Evolutionary conservation across 2,329 filamentous ascomycete species (phyloP), one percentile per base, ranked within the genome.

Genomic region (Xylaria sp.): DNA sequence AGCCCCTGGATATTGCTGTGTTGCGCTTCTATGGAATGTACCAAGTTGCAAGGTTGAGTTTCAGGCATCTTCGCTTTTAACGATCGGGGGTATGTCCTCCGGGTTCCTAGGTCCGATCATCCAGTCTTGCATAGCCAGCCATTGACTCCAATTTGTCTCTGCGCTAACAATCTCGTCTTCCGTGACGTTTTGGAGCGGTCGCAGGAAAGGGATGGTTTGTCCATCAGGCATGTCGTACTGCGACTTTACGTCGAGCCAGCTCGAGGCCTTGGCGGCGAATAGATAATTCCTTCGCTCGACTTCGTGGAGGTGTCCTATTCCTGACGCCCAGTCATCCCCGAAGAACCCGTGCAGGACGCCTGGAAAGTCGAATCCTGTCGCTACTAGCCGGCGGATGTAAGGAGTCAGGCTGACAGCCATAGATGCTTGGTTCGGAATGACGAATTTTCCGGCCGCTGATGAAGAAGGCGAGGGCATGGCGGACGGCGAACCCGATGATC

Each of bases 51-150:
- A 34, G 5, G 1, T 28, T 48, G 51, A 41, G 10, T 55, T 37
- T 76, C 60, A 77, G 44, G 51, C 68, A 15, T 76, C 74, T 69
- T 81, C 79, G 55, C 74, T 75, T 69, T 81, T 81, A 48, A 81
- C 70, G 41, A 74, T 71, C 28, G 77, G 72, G 41, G 75, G 71
- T 56, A 76, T 74, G 50, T 79, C 74, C 55, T 85, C 84, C 7
- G 91, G 92, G 39, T 91, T 91, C 70, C 93, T 84, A 1, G 93
- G 92, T 1, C 94, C 94, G n/a, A 98, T 84, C 94, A 97, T 97
- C 95, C 95, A 98, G 80, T 98, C 95, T 80, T 97, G 94, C 93
- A 98, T 97, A 13, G 93, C 93, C 39, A 98, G 83, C 95, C 95
- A 98, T 76, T 95, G 91, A 78, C 94, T 97, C 96, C 96, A 99